Conservation (phyloP, 352 stramenopile genomes). For the Phytophthora pluvialis region DNA sequence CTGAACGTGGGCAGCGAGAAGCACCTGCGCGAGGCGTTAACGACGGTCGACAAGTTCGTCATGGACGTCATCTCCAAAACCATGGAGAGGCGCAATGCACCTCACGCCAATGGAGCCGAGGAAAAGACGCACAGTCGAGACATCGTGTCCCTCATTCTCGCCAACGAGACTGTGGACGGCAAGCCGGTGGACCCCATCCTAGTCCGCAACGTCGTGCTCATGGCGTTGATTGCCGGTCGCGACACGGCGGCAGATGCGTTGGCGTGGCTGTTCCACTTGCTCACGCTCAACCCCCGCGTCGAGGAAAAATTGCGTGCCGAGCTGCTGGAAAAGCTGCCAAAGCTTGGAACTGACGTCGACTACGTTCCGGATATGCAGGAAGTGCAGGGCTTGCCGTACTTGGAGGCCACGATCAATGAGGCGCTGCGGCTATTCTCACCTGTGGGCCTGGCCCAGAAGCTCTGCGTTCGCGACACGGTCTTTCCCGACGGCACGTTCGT, state of each 20-base stretch:
- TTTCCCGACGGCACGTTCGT: conserved; percentile 60
- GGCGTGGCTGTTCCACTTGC: conserved; percentile 47
- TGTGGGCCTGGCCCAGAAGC: conserved; percentile 44
- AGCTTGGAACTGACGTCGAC: conserved; percentile 24
- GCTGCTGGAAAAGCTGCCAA: conserved; percentile 31
- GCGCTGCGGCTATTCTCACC: conserved; percentile 50
- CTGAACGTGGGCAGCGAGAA: conserved; percentile 41
- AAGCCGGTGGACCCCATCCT: conserved; percentile 36
- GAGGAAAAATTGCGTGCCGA: conserved; percentile 40
- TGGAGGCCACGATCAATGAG: conserved; percentile 51
- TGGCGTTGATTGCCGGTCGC: conserved; percentile 66
- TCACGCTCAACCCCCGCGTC: conserved; percentile 51
- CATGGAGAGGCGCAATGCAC: conserved; percentile 16
- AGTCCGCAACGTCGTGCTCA: conserved; percentile 71
- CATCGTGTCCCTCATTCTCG: conserved; percentile 43
- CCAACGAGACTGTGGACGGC: conserved; percentile 30
- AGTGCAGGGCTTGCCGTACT: conserved; percentile 32
- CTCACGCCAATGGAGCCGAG: not conserved
- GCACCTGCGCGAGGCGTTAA: conserved; percentile 18
- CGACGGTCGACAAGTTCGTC: conserved; percentile 27
- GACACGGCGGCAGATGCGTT: conserved; percentile 59
- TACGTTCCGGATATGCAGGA: conserved; percentile 41
- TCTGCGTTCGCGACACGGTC: conserved; percentile 42
- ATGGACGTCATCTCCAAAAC: conserved; percentile 42
- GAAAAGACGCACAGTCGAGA: conserved; percentile 18